Conservation (phyloP, 139 green algal species). For the Chlamydomonas sp. region DNA sequence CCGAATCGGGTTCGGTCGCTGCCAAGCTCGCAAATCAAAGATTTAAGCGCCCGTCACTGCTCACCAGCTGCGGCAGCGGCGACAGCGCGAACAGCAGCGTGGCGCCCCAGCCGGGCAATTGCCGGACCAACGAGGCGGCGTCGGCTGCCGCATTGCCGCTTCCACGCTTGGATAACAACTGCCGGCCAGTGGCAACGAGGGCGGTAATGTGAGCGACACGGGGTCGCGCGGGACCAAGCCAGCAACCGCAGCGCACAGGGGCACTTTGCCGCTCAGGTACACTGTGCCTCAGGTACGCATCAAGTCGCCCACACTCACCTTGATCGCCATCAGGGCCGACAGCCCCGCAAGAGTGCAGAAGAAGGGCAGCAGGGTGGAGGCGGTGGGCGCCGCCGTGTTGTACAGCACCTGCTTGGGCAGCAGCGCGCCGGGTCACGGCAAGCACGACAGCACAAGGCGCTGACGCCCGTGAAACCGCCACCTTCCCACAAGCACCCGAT, state of each 20-base stretch:
- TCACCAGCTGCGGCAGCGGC: conserved; percentile 68
- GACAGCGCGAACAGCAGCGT: conserved; percentile 69
- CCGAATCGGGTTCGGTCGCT: too few relatives aligned
- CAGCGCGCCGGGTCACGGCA: background rate
- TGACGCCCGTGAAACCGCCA: too few relatives aligned
- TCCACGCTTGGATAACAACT: background rate
- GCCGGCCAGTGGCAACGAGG: background rate
- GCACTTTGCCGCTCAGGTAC: too few relatives aligned
- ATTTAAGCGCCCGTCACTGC: background rate
- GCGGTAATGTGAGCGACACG: background rate
- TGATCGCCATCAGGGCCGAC: background rate
- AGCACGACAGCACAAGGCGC: background rate
- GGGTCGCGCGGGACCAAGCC: background rate
- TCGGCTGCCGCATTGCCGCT: background rate
- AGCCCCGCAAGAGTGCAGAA: background rate
- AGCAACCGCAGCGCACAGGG: background rate
- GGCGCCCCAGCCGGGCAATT: conserved; percentile 64
- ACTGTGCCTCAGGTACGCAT: too few relatives aligned
- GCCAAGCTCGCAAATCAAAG: background rate
- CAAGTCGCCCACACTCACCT: background rate
- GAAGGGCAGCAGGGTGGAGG: conserved; percentile 29
- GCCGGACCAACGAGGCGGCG: conserved; percentile 15
- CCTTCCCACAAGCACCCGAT: too few relatives aligned
- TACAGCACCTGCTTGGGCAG: conserved; percentile 43
- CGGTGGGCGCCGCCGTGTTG: conserved; percentile 30